phyloP scores from a whole-genome alignment of 441 rosid species.

The Populus hybrid region DNA sequence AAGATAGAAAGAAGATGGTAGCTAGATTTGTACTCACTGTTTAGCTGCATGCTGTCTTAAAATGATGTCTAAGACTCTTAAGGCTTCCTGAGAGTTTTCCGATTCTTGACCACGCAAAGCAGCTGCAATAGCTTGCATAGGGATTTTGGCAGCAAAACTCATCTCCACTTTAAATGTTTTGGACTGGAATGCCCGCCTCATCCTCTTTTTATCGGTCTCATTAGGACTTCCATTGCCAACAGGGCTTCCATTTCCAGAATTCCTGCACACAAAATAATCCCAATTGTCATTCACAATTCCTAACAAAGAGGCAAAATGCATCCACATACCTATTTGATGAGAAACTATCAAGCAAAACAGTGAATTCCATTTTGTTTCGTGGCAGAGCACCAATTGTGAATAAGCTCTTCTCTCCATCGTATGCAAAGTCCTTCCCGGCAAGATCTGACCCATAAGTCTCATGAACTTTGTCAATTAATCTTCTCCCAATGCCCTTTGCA shows the following conservation, averaged over 20 bases:
- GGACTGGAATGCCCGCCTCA: conserved; percentile 34
- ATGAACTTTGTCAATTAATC: conserved; percentile 41
- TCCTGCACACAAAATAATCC: conserved; percentile 23
- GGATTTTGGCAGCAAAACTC: conserved; percentile 46
- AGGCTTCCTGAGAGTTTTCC: conserved; percentile 51
- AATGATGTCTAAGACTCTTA: conserved; percentile 50
- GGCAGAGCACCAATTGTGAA: conserved; percentile 53
- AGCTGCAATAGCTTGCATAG: conserved; percentile 49
- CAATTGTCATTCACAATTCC: not conserved
- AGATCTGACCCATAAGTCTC: conserved; percentile 47
- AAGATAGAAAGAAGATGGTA: not conserved
- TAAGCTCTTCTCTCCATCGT: conserved; percentile 56
- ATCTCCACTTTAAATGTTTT: conserved; percentile 46
- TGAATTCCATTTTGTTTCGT: conserved; percentile 46
- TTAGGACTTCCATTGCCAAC: conserved; percentile 41
- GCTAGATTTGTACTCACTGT: conserved; percentile 42
- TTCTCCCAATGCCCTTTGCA: conserved; percentile 48
- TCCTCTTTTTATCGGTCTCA: conserved; percentile 32
- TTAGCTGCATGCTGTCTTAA: conserved; percentile 59
- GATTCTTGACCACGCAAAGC: conserved; percentile 51
- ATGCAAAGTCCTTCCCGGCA: conserved; percentile 48
- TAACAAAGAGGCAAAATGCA: not conserved
- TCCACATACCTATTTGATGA: conserved; percentile 32
- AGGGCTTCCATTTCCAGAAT: conserved; percentile 29
- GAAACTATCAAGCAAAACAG: conserved; percentile 45